Conservation (phyloP, 2,329 filamentous ascomycete genomes). For the Emmonsiellopsis sp. region DNA sequence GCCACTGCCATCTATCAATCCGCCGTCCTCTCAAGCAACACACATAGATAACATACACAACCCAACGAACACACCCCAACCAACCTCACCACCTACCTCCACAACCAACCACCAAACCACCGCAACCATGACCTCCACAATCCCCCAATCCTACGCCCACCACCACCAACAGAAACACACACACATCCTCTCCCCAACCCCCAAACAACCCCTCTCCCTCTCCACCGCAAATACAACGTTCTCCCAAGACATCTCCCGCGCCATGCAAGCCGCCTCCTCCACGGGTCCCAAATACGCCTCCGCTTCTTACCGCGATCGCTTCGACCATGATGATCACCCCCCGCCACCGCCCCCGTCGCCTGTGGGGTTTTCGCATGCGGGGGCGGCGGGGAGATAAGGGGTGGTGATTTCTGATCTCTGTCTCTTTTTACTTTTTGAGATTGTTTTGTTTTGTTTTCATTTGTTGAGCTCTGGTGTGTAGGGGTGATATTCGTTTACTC, state of each 20-base stretch:
- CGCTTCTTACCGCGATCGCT: neutral
- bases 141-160: neutral
- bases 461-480: no score
- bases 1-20: no score
- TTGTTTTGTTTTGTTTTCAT: no score
- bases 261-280: slow-evolving; percentile 3
- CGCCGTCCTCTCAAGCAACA: no score
- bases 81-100: no score
- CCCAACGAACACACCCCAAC: no score
- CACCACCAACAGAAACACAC: neutral
- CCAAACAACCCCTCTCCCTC: neutral
- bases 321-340: neutral
- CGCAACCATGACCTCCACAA: neutral
- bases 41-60: no score
- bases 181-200: neutral
- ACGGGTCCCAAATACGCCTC: slow-evolving; percentile 1
- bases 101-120: neutral
- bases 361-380: neutral
- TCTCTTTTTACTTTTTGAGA: no score
- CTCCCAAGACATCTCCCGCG: slow-evolving; percentile 4
- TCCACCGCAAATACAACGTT: neutral
- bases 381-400: no score
- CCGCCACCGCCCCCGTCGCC: slow-evolving; percentile 2
- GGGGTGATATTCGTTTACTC: no score
- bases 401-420: no score